phyloP scores from a whole-genome alignment of 2,329 filamentous ascomycete species.

The Colletotrichum kahawae region DNA sequence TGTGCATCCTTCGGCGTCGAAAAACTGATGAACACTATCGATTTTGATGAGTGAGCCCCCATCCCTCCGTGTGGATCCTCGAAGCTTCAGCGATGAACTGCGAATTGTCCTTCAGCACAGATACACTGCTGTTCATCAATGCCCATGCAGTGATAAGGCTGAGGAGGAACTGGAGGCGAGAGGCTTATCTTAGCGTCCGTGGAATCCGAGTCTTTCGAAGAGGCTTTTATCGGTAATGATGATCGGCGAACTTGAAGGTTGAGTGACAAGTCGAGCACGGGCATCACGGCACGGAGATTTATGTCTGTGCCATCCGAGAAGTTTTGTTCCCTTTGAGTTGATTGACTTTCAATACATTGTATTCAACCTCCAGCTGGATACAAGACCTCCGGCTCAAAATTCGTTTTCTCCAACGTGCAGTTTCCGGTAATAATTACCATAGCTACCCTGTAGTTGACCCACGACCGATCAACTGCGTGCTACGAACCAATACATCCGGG shows the following conservation, averaged over 20 bases:
- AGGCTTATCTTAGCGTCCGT: not conserved
- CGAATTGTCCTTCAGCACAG: not conserved
- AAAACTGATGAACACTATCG: not conserved
- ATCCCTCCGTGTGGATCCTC: not conserved
- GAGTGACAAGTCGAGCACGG: not conserved
- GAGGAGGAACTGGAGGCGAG: not conserved
- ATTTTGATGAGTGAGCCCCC: not conserved
- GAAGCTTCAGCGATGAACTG: not conserved
- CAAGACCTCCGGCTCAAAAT: not conserved
- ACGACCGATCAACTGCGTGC: not conserved
- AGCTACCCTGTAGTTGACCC: not conserved
- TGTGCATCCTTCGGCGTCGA: not conserved
- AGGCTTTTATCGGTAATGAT: not conserved
- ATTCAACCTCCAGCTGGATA: not conserved
- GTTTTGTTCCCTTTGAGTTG: not conserved
- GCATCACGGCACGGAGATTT: not conserved
- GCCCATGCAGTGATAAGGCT: not conserved
- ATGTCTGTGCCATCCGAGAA: not conserved
- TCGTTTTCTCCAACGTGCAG: not conserved
- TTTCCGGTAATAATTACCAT: not conserved
- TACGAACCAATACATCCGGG: not conserved
- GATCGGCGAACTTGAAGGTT: not conserved
- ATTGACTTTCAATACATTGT: not conserved
- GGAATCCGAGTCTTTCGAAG: not conserved
- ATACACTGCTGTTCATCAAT: not conserved